These are phyloP conservation scores for Trichosporon coremiiforme DNA, from an alignment of 1,284 basidiomycete genomes.

Conservation along the genomic window DNA sequence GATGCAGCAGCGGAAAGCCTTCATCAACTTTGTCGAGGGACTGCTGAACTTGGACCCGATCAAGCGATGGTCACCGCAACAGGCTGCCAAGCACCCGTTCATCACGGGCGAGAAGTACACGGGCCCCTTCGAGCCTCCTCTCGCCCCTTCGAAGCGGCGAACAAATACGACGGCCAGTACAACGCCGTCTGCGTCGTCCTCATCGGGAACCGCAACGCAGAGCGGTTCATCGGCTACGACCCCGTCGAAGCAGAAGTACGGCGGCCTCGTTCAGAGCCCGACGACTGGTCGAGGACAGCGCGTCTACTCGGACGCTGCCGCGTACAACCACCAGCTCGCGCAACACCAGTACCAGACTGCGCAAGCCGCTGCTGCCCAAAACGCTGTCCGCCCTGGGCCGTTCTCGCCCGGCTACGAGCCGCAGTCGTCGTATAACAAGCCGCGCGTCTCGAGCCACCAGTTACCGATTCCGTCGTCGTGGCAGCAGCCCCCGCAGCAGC, in stretches of 20 bases:
- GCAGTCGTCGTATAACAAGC: slow-evolving; percentile 26
- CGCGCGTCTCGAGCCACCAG: slow-evolving; percentile 51
- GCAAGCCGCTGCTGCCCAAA: slow-evolving; percentile 58
- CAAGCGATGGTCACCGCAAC: slow-evolving; percentile 95
- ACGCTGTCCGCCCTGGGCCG: slow-evolving; percentile 39
- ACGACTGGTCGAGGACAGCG: slow-evolving; percentile 72
- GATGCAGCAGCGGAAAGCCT: slow-evolving; percentile 87
- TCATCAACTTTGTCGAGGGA: slow-evolving; percentile 97
- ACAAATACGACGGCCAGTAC: slow-evolving; percentile 27
- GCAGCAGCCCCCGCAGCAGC: slow-evolving; percentile 24
- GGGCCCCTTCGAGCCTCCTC: slow-evolving; percentile 68
- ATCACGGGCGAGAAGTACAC: slow-evolving; percentile 95
- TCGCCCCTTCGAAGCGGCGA: not conserved
- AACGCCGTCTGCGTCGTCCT: slow-evolving; percentile 18
- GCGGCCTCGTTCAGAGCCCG: slow-evolving; percentile 74
- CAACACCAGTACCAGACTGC: slow-evolving; percentile 93
- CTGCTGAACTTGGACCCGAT: slow-evolving; percentile 92
- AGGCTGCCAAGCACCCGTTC: slow-evolving; percentile 93
- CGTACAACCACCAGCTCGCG: slow-evolving; percentile 90
- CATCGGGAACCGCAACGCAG: slow-evolving; percentile 23
- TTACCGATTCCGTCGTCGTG: slow-evolving; percentile 6
- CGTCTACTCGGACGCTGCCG: slow-evolving; percentile 86
- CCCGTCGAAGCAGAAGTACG: slow-evolving; percentile 70
- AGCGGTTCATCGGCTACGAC: slow-evolving; percentile 30
- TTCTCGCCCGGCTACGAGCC: slow-evolving; percentile 45